Evolutionary conservation across 345 rosid genomes (phyloP), one percentile per base, ranked within the genome.

Genomic region (Eutrema heterophyllum): DNA sequence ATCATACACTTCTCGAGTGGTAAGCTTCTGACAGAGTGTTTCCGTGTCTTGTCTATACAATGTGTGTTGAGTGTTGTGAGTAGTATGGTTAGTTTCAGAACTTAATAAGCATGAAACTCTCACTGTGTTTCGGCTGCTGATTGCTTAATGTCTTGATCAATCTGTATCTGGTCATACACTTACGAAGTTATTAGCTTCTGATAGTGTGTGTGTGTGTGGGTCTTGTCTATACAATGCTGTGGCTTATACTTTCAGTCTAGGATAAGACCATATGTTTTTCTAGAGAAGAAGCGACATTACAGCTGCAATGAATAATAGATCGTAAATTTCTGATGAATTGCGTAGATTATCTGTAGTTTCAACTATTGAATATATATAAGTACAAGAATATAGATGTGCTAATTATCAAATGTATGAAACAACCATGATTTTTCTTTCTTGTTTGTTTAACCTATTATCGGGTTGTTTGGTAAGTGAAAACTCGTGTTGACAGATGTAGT

Each of bases 401-500:
- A 21, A 21, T 21, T 21, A 68, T 40, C 12, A 40, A 4, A 29
- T 43, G 32, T 14, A 41, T 11, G 40, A 27, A 16, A 16, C 65
- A 44, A 33, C 18, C 46, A 10, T 59, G 21, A 48, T 9, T 53
- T 36, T 4, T 43, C 24, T 40, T 43, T 30, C 16, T 18, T 30
- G 6, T 70, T 70, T 72, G 64, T 58, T n/a, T 52, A 15, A 38
- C 43, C 6, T 30, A 68, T 18, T 12, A 71, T 43, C 7, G 13
- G 41, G 55, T 21, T 41, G 45, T 21, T 72, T 43, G 13, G 33
- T 66, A 26, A 74, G 67, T 49, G 13, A 13, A 29, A 66, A 40
- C 33, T 51, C 39, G 55, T 61, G 61, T 68, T 44, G 64, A 52
- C 91, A 93, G 98, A 89, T 64, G 81, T 83, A 50, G 78, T 81